phyloP scores from a whole-genome alignment of 1,284 basidiomycete genomes.

The Tylopilus sp. region DNA sequence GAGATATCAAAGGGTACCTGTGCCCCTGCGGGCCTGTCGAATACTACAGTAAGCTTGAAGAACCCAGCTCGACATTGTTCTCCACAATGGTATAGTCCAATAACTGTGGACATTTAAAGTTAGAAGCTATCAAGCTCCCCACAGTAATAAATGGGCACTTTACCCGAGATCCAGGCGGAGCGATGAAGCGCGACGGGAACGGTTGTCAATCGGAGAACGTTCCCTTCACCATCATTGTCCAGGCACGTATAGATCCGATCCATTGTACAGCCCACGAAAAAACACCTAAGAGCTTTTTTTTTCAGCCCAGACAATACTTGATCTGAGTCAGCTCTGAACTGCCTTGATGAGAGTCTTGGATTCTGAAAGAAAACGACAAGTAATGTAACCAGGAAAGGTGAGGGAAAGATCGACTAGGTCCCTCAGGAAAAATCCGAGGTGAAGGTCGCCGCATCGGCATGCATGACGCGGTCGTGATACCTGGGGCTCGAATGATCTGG shows the following conservation, averaged over 20 bases:
- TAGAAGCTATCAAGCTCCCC: slow-evolving; percentile 5
- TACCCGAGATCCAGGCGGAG: slow-evolving; percentile 4
- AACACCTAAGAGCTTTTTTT: neutral
- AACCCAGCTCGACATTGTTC: neutral
- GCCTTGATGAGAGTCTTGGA: slow-evolving; percentile 9
- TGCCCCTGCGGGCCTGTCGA: neutral
- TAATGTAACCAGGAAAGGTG: slow-evolving; percentile 17
- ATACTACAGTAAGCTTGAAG: slow-evolving; percentile 3
- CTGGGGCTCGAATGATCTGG: slow-evolving; percentile 6
- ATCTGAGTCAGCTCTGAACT: slow-evolving; percentile 21
- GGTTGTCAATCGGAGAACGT: slow-evolving; percentile 21
- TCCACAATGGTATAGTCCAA: neutral
- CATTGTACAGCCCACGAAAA: slow-evolving; percentile 1
- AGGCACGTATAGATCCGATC: slow-evolving; percentile 34
- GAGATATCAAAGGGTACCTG: slow-evolving; percentile 6
- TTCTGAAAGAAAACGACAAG: slow-evolving; percentile 14
- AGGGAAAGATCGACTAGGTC: slow-evolving; percentile 25
- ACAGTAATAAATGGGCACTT: slow-evolving; percentile 9
- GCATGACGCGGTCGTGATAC: slow-evolving; percentile 16
- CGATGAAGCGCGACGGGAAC: slow-evolving; percentile 33
- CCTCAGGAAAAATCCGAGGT: neutral
- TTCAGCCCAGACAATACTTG: slow-evolving; percentile 17
- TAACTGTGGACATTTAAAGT: slow-evolving; percentile 9
- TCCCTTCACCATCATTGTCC: slow-evolving; percentile 12
- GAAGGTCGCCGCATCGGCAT: slow-evolving; percentile 41